Conservation (phyloP, 495 filamentous ascomycete species). For the Aspergillus haitiensis region DNA sequence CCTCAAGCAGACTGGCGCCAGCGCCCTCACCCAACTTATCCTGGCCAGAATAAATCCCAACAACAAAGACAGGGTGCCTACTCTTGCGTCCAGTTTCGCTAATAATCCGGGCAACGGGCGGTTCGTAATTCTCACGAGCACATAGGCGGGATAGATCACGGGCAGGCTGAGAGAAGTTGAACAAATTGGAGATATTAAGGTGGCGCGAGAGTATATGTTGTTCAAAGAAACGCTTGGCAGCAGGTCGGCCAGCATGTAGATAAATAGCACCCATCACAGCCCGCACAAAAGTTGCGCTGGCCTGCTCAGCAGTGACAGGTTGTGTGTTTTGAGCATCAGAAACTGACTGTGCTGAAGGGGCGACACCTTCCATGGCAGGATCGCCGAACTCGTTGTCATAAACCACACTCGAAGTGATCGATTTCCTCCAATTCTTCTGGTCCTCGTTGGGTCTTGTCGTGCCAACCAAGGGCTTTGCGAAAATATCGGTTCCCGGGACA, state of each 20-base stretch:
- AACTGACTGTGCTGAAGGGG: constrained; percentile 21
- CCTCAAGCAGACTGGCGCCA: constrained; percentile 72
- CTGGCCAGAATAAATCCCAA: constrained; percentile 84
- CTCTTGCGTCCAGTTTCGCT: constrained; percentile 83
- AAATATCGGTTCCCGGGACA: constrained; percentile 55
- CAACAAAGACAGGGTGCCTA: constrained; percentile 86
- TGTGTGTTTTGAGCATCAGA: constrained; percentile 21
- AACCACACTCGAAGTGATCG: constrained; percentile 67
- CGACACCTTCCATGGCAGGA: constrained; percentile 31
- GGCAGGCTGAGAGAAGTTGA: constrained; percentile 78
- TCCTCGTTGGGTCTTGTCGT: constrained; percentile 45
- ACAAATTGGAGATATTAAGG: constrained; percentile 71
- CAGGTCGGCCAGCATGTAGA: constrained; percentile 67
- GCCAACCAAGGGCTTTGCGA: constrained; percentile 16
- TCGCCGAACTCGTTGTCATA: constrained; percentile 83
- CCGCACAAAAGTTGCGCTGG: constrained; percentile 68
- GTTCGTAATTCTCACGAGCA: constrained; percentile 82
- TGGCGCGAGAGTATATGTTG: constrained; percentile 79
- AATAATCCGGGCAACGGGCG: constrained; percentile 80
- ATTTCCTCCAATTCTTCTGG: constrained; percentile 63
- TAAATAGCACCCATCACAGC: constrained; percentile 83
- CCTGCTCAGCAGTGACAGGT: constrained; percentile 47
- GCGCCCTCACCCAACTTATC: constrained; percentile 88
- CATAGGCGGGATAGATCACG: constrained; percentile 79
- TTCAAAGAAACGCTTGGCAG: constrained; percentile 75